Evolutionary conservation across 1,139 yeast genomes (phyloP), one percentile per base, ranked within the genome.

Genomic region (Pichia sp.): DNA sequence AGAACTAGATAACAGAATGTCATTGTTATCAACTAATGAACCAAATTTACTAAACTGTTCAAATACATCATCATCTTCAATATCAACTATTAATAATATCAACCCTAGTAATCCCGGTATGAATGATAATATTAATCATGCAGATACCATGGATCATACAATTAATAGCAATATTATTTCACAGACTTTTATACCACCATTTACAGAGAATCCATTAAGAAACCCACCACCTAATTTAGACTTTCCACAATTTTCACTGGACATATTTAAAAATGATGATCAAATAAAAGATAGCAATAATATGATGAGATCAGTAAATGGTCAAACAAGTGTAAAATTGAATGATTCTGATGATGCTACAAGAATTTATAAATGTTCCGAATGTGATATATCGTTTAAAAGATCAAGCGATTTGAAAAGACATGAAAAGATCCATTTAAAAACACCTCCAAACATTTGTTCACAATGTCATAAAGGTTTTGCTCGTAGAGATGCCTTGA

Each of bases 401-500:
- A 65, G 88, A 35, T 77, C 83, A 2, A 73, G 80, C 12, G 88
- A 81, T 63, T 68, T 81, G 55, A 80, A 81, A 62, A 68, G 88
- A 40, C 88, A 82, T 57, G 84, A 79, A 56, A 64, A 64, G 50
- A 67, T 62, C 16, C 70, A 67, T 51, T 50, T 66, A 20, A 63
- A 65, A 39, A 72, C 77, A 16, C 80, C 81, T 1, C 85, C 88
- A 1, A 82, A 85, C 59, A 79, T 83, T 44, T 85, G 94, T 64
- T 78, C 80, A 13, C 67, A 71, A 27, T 85, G 94, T 67, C 87
- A 86, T 36, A 85, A 84, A 60, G 90, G 92, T 0, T 85, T 85
- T 70, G 92, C 92, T 3, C 67, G 94, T 42, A 83, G 83, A 60
- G 94, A 85, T 65, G 92, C 94, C 0, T 69, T 85, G 55, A 84